Base-by-base conservation (phyloP, 371 early-diverging fungal species). In the Circinella umbellata region DNA sequence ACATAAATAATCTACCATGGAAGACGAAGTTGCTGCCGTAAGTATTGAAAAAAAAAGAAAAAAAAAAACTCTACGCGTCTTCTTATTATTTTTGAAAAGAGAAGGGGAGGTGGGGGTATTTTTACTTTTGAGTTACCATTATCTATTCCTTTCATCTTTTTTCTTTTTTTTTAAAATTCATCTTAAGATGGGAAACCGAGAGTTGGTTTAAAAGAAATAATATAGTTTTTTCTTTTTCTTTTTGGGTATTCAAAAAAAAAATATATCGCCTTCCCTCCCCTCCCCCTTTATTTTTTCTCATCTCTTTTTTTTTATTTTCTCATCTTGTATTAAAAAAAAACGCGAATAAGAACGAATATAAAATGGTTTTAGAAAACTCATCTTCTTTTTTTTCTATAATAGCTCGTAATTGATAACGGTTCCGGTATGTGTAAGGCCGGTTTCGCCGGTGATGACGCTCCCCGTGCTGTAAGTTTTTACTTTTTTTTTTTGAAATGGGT, bases 371-470 rank as follows among this genome's bases (percentile, higher is more conserved):
- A 27, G 27, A 27, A 27, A 27, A 27, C 27, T 27, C 27, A 27
- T 64, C 64, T 64, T 46, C 48, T 13, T 38, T 57, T 20, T 76
- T 64, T 64, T 64, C 37, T 63, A 14, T 38, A 55, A 34, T 76
- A 84, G 85, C 75, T 85, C 63, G 85, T 98, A 79, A 95, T 99
- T 83, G 96, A 99, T 89, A 99, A 99, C 89, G 99, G 99, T 79
- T 99, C 99, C 85, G 99, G 99, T 85, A 98, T 99, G 97, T 99
- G 99, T 91, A 99, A 99, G 90, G 99, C 99, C 87, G 99, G 99
- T 81, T 99, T 99, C 84, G 99, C 99, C 83, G 99, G 99, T 80
- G 99, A 99, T 89, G 99, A 99, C 85, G 99, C 99, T 66, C 99
- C 99, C 70, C 95, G 98, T 83, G 97, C 98, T 75, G 99, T 95